Evolutionary conservation across 2,329 filamentous ascomycete genomes (phyloP), one percentile per base, ranked within the genome.

Genomic region (Colletotrichum liriopes): DNA sequence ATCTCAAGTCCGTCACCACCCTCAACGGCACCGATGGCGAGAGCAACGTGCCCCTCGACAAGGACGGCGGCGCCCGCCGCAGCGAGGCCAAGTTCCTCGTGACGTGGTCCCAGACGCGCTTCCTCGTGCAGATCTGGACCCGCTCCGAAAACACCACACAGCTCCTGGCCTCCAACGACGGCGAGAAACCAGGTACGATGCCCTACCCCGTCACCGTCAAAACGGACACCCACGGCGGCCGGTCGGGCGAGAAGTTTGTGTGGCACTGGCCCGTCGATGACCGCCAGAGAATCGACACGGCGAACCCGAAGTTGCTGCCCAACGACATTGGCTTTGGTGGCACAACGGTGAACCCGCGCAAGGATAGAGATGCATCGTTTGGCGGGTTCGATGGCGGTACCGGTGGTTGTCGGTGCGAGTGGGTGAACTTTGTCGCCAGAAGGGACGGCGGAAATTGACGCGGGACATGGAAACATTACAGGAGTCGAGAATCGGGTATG

Each of bases 81-180:
- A 81, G 81, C 2, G 88, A 90, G 73, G 90, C 91, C 20, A 83
- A 84, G 26, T 87, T 86, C 65, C 77, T 91, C 49, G 86, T 88
- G 35, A 91, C 88, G 0, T 92, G 89, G 86, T 82, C 85, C 32
- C 84, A 91, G 80, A 90, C 89, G 16, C 86, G 91, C 0, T 88
- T 91, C 74, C 85, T 90, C n/a, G 87, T 93, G 20, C 86, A 90
- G 77, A 90, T 93, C 72, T 93, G 90, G 90, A 93, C 91, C 23
- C 84, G 86, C 7, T 83, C 82, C 69, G 83, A 80, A 41, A 82
- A 82, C 75, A 84, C 82, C 37, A 84, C 86, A 32, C 78, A 76
- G 61, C 80, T 90, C 62, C 74, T 86, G 75, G 39, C 52, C 72
- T 82, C 18, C 68, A 74, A 29, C 54, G 49, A 39, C 20, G 39